Conservation (phyloP, 139 green algal species). For the Chlorella sp. region DNA sequence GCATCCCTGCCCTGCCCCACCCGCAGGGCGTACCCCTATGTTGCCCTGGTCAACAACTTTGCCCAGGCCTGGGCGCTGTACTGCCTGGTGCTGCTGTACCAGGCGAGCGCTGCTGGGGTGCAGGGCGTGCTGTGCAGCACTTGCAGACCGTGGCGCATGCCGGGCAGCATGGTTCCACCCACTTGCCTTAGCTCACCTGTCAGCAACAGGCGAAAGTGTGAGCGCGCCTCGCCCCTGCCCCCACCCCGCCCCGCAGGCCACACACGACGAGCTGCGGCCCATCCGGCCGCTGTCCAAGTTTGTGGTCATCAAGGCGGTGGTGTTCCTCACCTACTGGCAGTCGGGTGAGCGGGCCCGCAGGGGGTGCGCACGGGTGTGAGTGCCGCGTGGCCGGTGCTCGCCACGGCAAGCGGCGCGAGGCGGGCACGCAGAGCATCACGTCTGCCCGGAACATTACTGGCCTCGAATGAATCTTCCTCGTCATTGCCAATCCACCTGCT, state of each 20-base stretch:
- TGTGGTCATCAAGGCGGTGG: slow-evolving; percentile 92
- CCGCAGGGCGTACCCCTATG: slow-evolving; percentile 78
- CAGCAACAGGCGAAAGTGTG: too few species aligned
- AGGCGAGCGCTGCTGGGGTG: slow-evolving; percentile 39
- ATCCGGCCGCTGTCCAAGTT: slow-evolving; percentile 96
- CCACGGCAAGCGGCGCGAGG: too few species aligned
- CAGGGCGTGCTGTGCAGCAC: not conserved
- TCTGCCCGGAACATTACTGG: too few species aligned
- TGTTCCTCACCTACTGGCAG: slow-evolving; percentile 98
- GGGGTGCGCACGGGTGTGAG: too few species aligned
- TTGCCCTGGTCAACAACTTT: slow-evolving; percentile 82
- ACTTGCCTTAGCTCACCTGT: too few species aligned
- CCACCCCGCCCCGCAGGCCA: slow-evolving; percentile 43
- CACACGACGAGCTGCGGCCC: slow-evolving; percentile 85
- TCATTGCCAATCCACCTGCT: not conserved
- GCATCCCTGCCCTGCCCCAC: too few species aligned
- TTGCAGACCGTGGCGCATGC: not conserved
- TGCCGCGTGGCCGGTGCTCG: too few species aligned
- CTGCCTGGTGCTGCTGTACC: slow-evolving; percentile 94
- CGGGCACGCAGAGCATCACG: too few species aligned
- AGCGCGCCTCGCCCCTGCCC: too few species aligned
- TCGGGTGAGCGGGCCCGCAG: slow-evolving; percentile 7
- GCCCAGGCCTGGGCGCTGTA: slow-evolving; percentile 94
- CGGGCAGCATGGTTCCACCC: slow-evolving; percentile 17
- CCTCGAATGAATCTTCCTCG: not conserved